Evolutionary conservation across 2,329 filamentous ascomycete species (phyloP), one percentile per base, ranked within the genome.

Genomic region (Pseudopyricularia cyperi): DNA sequence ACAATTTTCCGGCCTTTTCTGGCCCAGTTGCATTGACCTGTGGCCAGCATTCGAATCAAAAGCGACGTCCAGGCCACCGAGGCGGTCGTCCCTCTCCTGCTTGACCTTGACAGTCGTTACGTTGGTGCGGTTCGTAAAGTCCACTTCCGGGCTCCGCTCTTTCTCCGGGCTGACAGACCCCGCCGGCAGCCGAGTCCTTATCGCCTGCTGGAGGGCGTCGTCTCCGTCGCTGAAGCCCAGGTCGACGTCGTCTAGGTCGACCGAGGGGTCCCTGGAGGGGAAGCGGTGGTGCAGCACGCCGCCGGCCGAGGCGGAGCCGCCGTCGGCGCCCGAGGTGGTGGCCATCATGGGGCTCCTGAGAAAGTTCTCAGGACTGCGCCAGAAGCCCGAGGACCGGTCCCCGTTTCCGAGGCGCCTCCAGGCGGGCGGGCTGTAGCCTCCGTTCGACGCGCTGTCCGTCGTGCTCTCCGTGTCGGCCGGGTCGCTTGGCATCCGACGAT

Each of bases 381-480:
- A 82, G 63, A 82, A 80, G 56, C 76, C 76, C 60, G 70, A 76
- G 64, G 72, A 77, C 62, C 73, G 71, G 57, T 73, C 71, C 59
- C 76, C 77, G 71, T 79, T 80, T 68, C 71, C 73, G 65, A 80
- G 75, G 57, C 76, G 75, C 62, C 75, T 71, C 77, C 77, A 81
- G 48, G 77, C 77, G 56, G 77, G 77, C 53, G 77, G 77, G 61
- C 74, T 79, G 69, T 76, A 81, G 56, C 76, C 76, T 71, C 75
- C 75, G 60, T 57, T 71, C 62, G 76, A 80, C 34, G 61, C 58
- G 37, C 65, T 66, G 52, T 54, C 55, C 30, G 33, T 52, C 44
- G 33, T 26, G 55, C 57, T 58, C 65, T 68, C 58, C 64, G 63
- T 68, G 64, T 65, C 64, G 59, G 64, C 48, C 7, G 48, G 63